phyloP scores from a whole-genome alignment of 2,329 filamentous ascomycete species.

The Corniculantispora saksenae region DNA sequence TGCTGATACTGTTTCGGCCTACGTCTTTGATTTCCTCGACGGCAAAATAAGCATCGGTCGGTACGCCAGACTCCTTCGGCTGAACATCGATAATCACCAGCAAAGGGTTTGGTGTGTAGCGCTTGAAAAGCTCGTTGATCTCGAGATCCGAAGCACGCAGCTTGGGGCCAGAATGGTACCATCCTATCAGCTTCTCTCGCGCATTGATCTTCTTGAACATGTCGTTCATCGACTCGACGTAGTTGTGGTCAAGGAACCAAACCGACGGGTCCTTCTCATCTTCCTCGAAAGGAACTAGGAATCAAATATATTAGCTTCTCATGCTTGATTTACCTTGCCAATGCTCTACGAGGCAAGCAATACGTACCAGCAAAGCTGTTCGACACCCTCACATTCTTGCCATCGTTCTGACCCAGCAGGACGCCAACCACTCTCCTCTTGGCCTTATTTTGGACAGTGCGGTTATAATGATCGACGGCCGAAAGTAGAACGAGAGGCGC shows the following conservation, averaged over 20 bases:
- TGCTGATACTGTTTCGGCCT: conserved; percentile 37
- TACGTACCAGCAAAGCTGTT: conserved; percentile 93
- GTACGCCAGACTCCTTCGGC: conserved; percentile 95
- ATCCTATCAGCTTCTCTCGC: conserved; percentile 96
- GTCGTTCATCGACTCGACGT: conserved; percentile 98
- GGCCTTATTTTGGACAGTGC: conserved; percentile 84
- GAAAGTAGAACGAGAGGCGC: conserved; percentile 97
- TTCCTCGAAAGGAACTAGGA: conserved; percentile 91
- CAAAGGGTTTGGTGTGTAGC: conserved; percentile 94
- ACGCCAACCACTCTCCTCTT: conserved; percentile 89
- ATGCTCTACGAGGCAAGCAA: conserved; percentile 17
- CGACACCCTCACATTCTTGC: conserved; percentile 92
- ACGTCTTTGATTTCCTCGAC: conserved; percentile 99
- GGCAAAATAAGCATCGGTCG: conserved; percentile 98
- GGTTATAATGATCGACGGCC: conserved; percentile 96
- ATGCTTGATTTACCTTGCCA: conserved; percentile 4
- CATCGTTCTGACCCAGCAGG: conserved; percentile 91
- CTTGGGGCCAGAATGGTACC: conserved; percentile 99
- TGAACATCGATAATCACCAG: conserved; percentile 98
- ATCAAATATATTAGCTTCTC: conserved; percentile 20
- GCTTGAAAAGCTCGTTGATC: conserved; percentile 99
- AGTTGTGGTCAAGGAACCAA: conserved; percentile 99
- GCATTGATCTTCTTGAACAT: conserved; percentile 99
- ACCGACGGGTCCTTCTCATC: conserved; percentile 98
- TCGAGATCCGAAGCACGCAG: conserved; percentile 93